Conservation (phyloP, 129 eudicot species). For the Apium graveolens region DNA sequence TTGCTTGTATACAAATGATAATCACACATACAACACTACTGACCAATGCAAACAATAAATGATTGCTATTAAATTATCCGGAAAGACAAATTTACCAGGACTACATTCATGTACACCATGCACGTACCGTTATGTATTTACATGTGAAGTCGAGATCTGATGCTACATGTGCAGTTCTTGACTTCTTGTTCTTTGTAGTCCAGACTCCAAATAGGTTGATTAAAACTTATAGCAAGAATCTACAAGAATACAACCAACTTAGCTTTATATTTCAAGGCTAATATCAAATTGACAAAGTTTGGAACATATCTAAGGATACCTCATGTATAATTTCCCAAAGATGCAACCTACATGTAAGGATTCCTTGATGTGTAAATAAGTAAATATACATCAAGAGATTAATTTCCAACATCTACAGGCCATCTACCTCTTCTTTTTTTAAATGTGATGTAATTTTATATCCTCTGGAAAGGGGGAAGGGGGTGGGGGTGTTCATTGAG, state of each 20-base stretch:
- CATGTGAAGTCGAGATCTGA: background rate
- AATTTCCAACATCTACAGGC: background rate
- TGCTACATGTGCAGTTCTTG: background rate
- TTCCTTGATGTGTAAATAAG: background rate
- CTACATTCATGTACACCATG: background rate
- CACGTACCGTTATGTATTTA: background rate
- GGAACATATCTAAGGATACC: background rate
- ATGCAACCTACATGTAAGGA: background rate
- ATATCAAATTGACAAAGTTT: background rate
- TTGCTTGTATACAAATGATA: background rate
- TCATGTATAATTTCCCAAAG: background rate
- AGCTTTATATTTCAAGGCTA: background rate
- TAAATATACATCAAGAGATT: background rate
- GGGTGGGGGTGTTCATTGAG: background rate
- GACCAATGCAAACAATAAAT: background rate
- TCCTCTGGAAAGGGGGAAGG: background rate
- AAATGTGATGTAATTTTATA: no score
- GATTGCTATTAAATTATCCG: background rate
- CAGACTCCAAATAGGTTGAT: background rate
- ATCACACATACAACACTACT: background rate
- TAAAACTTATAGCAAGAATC: background rate
- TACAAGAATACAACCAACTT: background rate
- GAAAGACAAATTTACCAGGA: background rate
- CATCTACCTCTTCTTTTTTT: background rate
- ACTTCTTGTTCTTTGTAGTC: background rate